These are phyloP conservation scores for Dothistroma septosporum DNA, from an alignment of 2,329 filamentous ascomycete species.

Conservation along the genomic window DNA sequence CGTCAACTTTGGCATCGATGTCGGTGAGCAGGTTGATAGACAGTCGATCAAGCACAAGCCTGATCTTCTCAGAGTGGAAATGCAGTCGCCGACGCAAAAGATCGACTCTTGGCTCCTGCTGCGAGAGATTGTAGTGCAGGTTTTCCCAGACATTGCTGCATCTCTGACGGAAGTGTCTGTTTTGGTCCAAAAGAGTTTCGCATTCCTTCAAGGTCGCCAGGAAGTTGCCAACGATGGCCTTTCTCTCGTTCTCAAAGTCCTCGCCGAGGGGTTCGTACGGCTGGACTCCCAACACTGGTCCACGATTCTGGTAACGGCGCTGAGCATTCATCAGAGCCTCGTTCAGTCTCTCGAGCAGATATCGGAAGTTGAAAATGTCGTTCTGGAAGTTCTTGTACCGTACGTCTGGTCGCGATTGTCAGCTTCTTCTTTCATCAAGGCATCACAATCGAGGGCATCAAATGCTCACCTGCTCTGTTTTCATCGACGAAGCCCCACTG, in stretches of 20 bases:
- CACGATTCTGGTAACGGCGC: slow-evolving; percentile 10
- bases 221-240: slow-evolving; percentile 23
- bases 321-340: slow-evolving; percentile 17
- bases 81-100: slow-evolving; percentile 22
- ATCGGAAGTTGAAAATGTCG: slow-evolving; percentile 22
- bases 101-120: slow-evolving; percentile 18
- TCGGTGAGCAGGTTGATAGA: slow-evolving; percentile 18
- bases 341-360: slow-evolving; percentile 16
- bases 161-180: slow-evolving; percentile 16
- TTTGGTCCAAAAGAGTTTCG: slow-evolving; percentile 19
- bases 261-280: slow-evolving; percentile 13
- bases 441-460: no score
- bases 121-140: slow-evolving; percentile 15
- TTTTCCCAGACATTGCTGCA: slow-evolving; percentile 20
- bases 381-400: slow-evolving; percentile 22
- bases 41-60: slow-evolving; percentile 20
- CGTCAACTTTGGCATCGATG: slow-evolving; percentile 19
- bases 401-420: slow-evolving; percentile 7
- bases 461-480: slow-evolving; percentile 15
- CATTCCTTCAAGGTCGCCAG: slow-evolving; percentile 22
- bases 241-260: slow-evolving; percentile 20
- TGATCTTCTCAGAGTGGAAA: slow-evolving; percentile 24
- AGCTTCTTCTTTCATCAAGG: no score
- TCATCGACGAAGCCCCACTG: slow-evolving; percentile 20
- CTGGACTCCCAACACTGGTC: slow-evolving; percentile 6